phyloP scores from a whole-genome alignment of 306 rosid species.

The Casuarina equisetifolia region DNA sequence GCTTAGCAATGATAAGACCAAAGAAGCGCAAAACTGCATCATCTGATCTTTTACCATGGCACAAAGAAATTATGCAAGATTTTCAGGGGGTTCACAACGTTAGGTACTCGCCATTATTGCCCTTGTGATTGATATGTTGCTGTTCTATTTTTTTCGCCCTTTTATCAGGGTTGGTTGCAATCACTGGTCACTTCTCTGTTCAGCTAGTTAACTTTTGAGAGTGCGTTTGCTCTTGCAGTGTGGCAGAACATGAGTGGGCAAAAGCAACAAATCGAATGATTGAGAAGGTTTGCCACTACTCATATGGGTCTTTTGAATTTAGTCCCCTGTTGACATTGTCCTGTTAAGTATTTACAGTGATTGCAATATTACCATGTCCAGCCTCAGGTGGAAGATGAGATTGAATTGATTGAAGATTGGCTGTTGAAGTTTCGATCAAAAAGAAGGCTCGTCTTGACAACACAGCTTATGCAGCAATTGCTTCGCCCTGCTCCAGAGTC shows the following conservation, averaged over 20 bases:
- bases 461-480: constrained; percentile 51
- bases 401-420: constrained; percentile 36
- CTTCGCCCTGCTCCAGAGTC: constrained; percentile 43
- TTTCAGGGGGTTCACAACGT: constrained; percentile 38
- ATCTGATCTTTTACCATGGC: constrained; percentile 47
- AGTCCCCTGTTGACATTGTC: background rate
- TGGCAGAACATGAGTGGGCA: constrained; percentile 52
- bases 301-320: background rate
- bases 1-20: constrained; percentile 29
- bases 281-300: constrained; percentile 43
- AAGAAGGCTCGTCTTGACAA: constrained; percentile 50
- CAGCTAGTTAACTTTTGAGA: background rate
- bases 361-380: constrained; percentile 17
- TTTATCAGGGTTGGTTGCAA: background rate
- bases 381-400: constrained; percentile 46
- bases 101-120: constrained; percentile 36
- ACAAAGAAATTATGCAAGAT: constrained; percentile 40
- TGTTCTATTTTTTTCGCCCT: background rate
- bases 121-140: background rate
- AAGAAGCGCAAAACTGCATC: constrained; percentile 48
- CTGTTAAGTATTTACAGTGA: background rate
- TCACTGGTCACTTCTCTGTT: background rate
- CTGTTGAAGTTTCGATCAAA: constrained; percentile 33
- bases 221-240: constrained; percentile 29
- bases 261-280: constrained; percentile 35